A percentile compares a stretch with the other conserved stretches of the same genome.
Conservation (phyloP, 192 early-diverging fungal genomes). For the Coemansia sp. region DNA sequence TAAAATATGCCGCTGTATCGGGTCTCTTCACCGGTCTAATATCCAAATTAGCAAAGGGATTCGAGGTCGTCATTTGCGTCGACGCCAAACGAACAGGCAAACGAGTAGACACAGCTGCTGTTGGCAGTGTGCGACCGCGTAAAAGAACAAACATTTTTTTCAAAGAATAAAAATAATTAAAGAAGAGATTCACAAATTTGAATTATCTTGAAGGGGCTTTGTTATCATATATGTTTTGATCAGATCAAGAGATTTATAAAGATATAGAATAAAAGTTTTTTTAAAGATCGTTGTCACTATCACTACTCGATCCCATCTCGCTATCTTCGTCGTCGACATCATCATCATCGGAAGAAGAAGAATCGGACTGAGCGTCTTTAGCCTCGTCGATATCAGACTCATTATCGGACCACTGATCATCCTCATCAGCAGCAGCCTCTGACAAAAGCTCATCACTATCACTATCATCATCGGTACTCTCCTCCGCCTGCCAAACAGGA, state of each 20-base stretch:
- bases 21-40: constrained; percentile 59
- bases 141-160: not conserved
- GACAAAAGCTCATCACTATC: not conserved
- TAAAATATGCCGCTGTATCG: constrained; percentile 83
- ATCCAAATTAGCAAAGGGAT: constrained; percentile 30
- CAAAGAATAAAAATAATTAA: not conserved
- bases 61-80: not conserved
- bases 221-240: not conserved
- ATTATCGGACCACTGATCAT: constrained; percentile 41
- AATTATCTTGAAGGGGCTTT: not conserved
- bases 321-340: constrained; percentile 6
- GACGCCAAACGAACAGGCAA: not conserved
- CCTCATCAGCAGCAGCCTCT: constrained; percentile 12
- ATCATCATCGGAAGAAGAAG: not conserved
- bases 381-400: constrained; percentile 11
- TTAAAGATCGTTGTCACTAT: constrained; percentile 5
- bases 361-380: not conserved
- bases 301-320: not conserved
- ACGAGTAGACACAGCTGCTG: too few species aligned
- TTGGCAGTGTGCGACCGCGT: not conserved
- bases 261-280: not conserved
- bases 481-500: constrained; percentile 50
- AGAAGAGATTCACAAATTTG: not conserved
- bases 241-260: not conserved
- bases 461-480: constrained; percentile 27